These are phyloP conservation scores for Aspergillus bertholletiae DNA, from an alignment of 495 filamentous ascomycete genomes.

Conservation along the genomic window DNA sequence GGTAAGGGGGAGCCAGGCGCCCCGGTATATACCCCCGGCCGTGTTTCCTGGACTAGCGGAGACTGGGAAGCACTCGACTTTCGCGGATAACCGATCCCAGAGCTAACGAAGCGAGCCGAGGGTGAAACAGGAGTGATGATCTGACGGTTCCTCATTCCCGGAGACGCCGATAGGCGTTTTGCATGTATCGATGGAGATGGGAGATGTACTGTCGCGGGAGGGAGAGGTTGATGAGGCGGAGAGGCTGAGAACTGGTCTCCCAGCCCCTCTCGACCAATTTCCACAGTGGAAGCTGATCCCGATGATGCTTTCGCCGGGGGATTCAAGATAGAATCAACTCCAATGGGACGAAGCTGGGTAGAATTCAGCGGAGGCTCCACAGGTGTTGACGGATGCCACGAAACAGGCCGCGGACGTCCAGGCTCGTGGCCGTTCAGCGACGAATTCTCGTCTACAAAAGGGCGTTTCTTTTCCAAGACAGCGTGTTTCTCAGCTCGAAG, in stretches of 20 bases:
- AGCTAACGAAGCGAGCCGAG: conserved; percentile 36
- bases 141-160: conserved; percentile 41
- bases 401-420: conserved; percentile 30
- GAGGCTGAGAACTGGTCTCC: conserved; percentile 23
- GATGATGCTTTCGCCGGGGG: conserved; percentile 30
- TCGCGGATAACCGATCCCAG: conserved; percentile 34
- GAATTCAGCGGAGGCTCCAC: conserved; percentile 37
- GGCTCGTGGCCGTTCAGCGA: conserved; percentile 23
- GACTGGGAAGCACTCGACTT: conserved; percentile 47
- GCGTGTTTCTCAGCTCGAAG: conserved; percentile 20
- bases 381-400: conserved; percentile 38
- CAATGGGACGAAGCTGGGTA: conserved; percentile 41
- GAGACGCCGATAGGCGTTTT: conserved; percentile 33
- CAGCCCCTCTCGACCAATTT: conserved; percentile 23
- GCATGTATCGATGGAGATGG: conserved; percentile 29
- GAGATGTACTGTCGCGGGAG: conserved; percentile 30
- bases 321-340: conserved; percentile 51
- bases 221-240: conserved; percentile 29
- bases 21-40: conserved; percentile 23
- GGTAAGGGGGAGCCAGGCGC: conserved; percentile 28
- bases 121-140: conserved; percentile 68
- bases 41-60: conserved; percentile 39
- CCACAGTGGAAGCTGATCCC: conserved; percentile 4
- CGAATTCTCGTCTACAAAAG: conserved; percentile 17
- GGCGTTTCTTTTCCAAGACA: conserved; percentile 26